These are phyloP conservation scores for Aspergillus pseudotamarii DNA, from an alignment of 2,329 filamentous ascomycete species.

Conservation along the genomic window DNA sequence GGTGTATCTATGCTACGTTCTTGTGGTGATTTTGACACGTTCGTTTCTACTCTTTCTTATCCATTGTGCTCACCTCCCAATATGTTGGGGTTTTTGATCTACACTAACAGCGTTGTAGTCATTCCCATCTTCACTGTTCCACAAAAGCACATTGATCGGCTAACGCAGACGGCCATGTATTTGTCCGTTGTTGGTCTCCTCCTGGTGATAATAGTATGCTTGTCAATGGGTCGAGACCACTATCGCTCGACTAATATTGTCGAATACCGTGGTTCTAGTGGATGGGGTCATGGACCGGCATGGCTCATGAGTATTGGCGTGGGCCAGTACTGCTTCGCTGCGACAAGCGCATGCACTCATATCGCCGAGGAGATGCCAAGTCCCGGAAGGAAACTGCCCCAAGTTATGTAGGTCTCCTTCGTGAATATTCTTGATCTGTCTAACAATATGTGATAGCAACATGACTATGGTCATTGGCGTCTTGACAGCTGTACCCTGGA, in stretches of 20 bases:
- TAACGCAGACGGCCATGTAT: constrained; percentile 15
- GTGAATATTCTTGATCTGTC: not conserved
- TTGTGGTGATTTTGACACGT: constrained; percentile 18
- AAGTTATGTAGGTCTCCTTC: constrained; percentile 17
- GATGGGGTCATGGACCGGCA: constrained; percentile 12
- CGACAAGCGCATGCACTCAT: constrained; percentile 17
- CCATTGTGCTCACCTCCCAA: not conserved
- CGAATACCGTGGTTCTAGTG: constrained; percentile 7
- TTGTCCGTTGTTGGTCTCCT: constrained; percentile 16
- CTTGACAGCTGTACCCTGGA: constrained; percentile 31
- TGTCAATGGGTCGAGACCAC: constrained; percentile 15
- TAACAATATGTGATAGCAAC: constrained; percentile 20
- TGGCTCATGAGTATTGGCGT: constrained; percentile 21
- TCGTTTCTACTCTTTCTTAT: not conserved
- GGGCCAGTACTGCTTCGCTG: constrained; percentile 21
- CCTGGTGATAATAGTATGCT: constrained; percentile 12
- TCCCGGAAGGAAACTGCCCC: constrained; percentile 19
- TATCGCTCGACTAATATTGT: constrained; percentile 10
- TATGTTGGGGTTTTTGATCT: not conserved
- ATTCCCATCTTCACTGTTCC: constrained; percentile 20
- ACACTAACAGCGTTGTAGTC: constrained; percentile 9
- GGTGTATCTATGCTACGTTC: constrained; percentile 21
- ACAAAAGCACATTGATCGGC: constrained; percentile 15
- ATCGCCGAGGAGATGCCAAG: constrained; percentile 21
- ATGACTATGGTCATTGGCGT: constrained; percentile 32